Conservation (phyloP, 805 yeast genomes). For the Metschnikowia picachoensis region DNA sequence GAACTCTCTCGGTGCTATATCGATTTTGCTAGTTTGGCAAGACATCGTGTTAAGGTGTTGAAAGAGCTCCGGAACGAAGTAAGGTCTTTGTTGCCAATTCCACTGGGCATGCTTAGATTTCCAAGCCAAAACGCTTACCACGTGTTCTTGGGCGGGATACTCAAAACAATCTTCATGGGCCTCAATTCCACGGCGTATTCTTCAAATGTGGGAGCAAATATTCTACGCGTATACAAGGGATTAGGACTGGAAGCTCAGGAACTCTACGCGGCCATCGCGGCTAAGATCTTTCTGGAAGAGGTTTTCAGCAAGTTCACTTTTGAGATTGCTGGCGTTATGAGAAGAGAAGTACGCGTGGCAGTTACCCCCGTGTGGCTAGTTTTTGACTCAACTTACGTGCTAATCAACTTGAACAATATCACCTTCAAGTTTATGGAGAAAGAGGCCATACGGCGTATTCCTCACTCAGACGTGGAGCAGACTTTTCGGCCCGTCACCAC, state of each 20-base stretch:
- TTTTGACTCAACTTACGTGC: slow-evolving; percentile 5
- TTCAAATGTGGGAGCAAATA: slow-evolving; percentile 10
- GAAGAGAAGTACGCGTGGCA: neutral
- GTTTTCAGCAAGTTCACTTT: slow-evolving; percentile 6
- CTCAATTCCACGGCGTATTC: neutral
- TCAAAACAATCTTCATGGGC: slow-evolving; percentile 2
- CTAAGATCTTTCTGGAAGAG: slow-evolving; percentile 11
- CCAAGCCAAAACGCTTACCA: neutral
- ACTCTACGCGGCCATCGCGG: slow-evolving; percentile 10
- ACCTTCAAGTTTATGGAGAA: slow-evolving; percentile 5
- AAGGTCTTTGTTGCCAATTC: slow-evolving; percentile 1
- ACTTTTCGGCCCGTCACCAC: neutral
- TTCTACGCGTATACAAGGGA: slow-evolving; percentile 13
- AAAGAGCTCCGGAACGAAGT: slow-evolving; percentile 2
- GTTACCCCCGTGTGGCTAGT: slow-evolving; percentile 9
- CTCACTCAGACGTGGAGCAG: neutral
- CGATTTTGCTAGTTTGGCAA: slow-evolving; percentile 10
- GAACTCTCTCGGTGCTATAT: slow-evolving; percentile 16
- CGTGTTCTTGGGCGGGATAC: neutral
- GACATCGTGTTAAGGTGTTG: slow-evolving; percentile 3
- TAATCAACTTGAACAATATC: slow-evolving; percentile 6
- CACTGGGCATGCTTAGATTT: slow-evolving; percentile 8
- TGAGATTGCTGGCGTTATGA: slow-evolving; percentile 1
- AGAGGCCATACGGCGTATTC: slow-evolving; percentile 6
- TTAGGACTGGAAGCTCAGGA: slow-evolving; percentile 6